Percentiles rank a stretch among this genome's conserved stretches.
Conservation (phyloP, 306 rosid genomes). For the Gastrolobium villosum region DNA sequence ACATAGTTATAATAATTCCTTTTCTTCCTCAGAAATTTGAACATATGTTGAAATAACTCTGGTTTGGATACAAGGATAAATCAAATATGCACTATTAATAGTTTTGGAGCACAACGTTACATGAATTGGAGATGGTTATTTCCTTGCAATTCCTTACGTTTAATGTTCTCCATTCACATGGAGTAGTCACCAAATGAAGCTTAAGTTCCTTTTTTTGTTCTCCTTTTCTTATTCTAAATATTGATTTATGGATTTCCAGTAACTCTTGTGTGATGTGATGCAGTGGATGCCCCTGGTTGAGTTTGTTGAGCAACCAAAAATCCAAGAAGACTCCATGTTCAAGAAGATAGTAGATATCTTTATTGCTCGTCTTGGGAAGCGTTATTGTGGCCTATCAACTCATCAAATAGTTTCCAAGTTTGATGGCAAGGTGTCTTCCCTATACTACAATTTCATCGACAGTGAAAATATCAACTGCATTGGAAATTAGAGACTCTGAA, state of each 20-base stretch:
- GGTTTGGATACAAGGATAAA: neutral
- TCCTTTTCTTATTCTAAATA: neutral
- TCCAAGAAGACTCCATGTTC: slow-evolving; percentile 89
- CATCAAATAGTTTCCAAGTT: slow-evolving; percentile 83
- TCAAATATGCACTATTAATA: neutral
- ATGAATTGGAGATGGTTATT: neutral
- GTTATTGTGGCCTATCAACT: slow-evolving; percentile 78
- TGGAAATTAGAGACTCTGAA: slow-evolving; percentile 55
- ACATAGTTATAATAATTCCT: neutral
- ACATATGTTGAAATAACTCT: neutral
- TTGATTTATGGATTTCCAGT: slow-evolving; percentile 22
- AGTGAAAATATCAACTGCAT: slow-evolving; percentile 59
- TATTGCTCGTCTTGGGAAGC: slow-evolving; percentile 74
- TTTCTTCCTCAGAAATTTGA: neutral
- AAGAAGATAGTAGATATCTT: slow-evolving; percentile 78
- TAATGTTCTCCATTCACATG: neutral
- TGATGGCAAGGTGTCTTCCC: slow-evolving; percentile 79
- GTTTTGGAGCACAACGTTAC: neutral
- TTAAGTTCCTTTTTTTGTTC: neutral
- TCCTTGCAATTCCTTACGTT: slow-evolving; percentile 7
- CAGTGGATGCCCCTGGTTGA: slow-evolving; percentile 97
- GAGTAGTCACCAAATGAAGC: neutral
- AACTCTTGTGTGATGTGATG: slow-evolving; percentile 27
- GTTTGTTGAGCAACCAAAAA: slow-evolving; percentile 83
- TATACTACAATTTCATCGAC: slow-evolving; percentile 78